A percentile compares a stretch with the other conserved stretches of the same genome.
Evolutionary conservation across 75 land plant species (phyloP).

Genomic region (Azolla pinnata): DNA sequence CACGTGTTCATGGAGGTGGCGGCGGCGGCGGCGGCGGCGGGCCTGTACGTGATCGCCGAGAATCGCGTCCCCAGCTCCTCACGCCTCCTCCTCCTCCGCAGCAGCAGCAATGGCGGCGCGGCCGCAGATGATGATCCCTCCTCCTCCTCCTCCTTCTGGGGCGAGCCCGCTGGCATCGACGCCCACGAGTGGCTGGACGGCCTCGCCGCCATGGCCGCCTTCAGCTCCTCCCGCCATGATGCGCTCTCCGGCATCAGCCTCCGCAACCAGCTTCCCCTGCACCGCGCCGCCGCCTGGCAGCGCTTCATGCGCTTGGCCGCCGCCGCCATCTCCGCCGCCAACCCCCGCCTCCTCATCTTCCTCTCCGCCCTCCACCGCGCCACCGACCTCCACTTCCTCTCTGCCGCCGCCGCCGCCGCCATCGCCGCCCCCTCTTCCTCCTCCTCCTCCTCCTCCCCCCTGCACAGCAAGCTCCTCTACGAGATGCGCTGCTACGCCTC

Average conservation of each 20-base stretch:
- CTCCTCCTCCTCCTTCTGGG: constrained; percentile 74
- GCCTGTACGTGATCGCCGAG: constrained; percentile 71
- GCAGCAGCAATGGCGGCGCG: constrained; percentile 79
- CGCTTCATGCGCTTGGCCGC: constrained; percentile 75
- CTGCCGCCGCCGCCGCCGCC: constrained; percentile 15
- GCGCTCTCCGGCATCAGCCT: constrained; percentile 74
- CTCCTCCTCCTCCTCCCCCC: constrained; percentile 18
- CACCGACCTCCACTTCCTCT: constrained; percentile 53
- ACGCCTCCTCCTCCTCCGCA: constrained; percentile 63
- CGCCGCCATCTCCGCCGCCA: constrained; percentile 62
- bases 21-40: constrained; percentile 27
- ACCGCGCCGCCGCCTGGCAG: constrained; percentile 27
- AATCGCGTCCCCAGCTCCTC: constrained; percentile 86
- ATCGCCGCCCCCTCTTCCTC: constrained; percentile 13
- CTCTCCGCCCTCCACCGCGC: constrained; percentile 59
- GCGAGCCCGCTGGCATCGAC: constrained; percentile 58
- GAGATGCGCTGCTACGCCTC: constrained; percentile 81
- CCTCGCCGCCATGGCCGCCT: constrained; percentile 45
- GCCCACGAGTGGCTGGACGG: constrained; percentile 62
- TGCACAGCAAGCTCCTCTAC: constrained; percentile 48
- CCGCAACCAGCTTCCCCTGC: constrained; percentile 72
- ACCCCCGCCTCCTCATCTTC: constrained; percentile 56
- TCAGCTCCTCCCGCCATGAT: constrained; percentile 32
- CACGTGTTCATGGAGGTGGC: constrained; percentile 34
- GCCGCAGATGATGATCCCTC: constrained; percentile 77